Evolutionary conservation across 176 grass and related monocot species (phyloP), one percentile per base, ranked within the genome.

Genomic region (Bolboschoenus planiculmis): DNA sequence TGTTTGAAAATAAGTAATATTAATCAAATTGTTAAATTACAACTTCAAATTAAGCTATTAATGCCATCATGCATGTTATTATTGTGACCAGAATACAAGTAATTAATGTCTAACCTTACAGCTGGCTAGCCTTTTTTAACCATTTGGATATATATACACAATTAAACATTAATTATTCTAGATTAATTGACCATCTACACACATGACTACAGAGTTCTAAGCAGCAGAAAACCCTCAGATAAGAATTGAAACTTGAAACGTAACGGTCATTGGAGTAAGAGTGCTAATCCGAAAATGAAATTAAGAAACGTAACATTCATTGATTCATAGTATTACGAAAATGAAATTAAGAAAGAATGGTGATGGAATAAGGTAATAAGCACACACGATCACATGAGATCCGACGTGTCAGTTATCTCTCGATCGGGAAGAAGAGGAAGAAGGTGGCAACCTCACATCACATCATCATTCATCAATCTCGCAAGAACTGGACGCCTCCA

Each of bases 391-490:
- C 48, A 18, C 24, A 54, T 10, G 43, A 47, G 24, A 78, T 34
- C 46, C 40, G 14, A 78, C 73, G 73, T 78, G 73, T 78, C 44
- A 78, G 2, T 78, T 78, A 78, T 33, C 43, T 51, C 1, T 40
- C n/a, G n/a, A n/a, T n/a, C n/a, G n/a, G n/a, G n/a, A n/a, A n/a
- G n/a, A n/a, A n/a, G n/a, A n/a, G n/a, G n/a, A n/a, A n/a, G 26
- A 30, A 18, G 27, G 27, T 78, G 40, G 7, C 23, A 78, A 27
- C n/a, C 5, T 30, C 20, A 48, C 7, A n/a, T 1, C 1, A 4
- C 26, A 1, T 2, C 29, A 65, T 18, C 62, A 65, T 8, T 14
- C 20, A 62, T 20, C 63, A 10, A 9, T 27, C 40, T 27, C 10
- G 3, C n/a, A 5, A 4, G 16, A 14, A 36, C 37, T 27, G 14